These are phyloP conservation scores for Puccinia coronata DNA, from an alignment of 1,284 basidiomycete species.

Conservation along the genomic window DNA sequence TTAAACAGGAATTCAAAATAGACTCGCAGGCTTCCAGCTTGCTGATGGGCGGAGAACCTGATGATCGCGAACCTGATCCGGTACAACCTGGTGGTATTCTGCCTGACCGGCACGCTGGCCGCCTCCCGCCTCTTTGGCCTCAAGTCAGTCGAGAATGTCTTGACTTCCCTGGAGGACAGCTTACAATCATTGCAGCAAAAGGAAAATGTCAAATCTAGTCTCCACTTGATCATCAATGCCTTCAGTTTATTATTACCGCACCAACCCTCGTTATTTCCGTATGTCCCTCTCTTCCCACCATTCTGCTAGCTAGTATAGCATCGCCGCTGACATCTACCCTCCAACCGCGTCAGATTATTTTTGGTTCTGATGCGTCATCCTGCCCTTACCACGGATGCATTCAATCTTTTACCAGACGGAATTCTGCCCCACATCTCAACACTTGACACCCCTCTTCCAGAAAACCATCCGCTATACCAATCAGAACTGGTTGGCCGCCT, in stretches of 20 bases:
- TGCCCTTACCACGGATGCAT: conserved; percentile 37
- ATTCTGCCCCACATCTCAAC: neutral
- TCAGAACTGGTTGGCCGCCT: neutral
- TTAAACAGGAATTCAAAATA: conserved; percentile 62
- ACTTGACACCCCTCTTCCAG: conserved; percentile 1
- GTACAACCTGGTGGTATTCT: too few relatives aligned
- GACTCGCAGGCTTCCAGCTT: conserved; percentile 76
- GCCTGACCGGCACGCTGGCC: conserved; percentile 14
- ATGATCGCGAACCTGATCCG: too few relatives aligned
- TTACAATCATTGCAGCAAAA: neutral
- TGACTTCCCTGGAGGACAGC: neutral
- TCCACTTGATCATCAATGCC: conserved; percentile 24
- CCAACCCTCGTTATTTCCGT: conserved; percentile 46
- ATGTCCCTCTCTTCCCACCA: neutral
- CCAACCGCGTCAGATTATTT: conserved; percentile 25
- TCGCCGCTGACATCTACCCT: neutral
- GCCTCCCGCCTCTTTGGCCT: too few relatives aligned
- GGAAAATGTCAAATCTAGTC: conserved; percentile 22
- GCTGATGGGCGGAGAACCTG: conserved; percentile 77
- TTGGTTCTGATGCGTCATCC: conserved; percentile 45
- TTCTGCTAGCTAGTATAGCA: neutral
- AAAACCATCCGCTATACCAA: conserved; percentile 34
- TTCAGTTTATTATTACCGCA: conserved; percentile 39
- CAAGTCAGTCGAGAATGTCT: neutral
- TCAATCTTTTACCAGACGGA: conserved; percentile 28